Evolutionary conservation across 305 asterid genomes (phyloP).

Genomic region (Solanum aculeatissimum): DNA sequence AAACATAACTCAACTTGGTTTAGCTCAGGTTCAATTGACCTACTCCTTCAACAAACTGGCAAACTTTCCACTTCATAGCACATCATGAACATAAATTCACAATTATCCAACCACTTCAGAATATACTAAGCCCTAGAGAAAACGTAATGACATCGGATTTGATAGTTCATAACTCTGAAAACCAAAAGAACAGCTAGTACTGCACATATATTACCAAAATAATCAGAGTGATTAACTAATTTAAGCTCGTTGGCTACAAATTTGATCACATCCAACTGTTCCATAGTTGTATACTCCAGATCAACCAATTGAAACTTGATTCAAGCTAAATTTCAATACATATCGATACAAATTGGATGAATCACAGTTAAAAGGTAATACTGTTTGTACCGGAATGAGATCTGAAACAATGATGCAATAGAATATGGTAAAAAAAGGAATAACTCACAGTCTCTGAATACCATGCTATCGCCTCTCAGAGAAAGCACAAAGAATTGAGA

Average conservation of each 20-base stretch:
- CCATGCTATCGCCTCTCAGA: constrained; percentile 97
- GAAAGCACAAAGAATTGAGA: constrained; percentile 98
- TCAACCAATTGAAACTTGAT: background rate
- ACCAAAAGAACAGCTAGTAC: background rate
- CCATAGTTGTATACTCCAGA: background rate
- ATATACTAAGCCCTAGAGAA: background rate
- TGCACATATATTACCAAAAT: background rate
- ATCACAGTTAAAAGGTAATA: background rate
- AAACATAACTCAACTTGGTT: background rate
- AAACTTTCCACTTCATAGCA: background rate
- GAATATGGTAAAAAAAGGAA: background rate
- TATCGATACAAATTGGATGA: background rate
- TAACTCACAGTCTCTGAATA: constrained; percentile 80
- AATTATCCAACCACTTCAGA: background rate
- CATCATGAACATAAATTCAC: background rate
- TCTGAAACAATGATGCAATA: background rate
- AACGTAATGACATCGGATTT: background rate
- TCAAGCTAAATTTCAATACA: background rate
- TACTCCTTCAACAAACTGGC: background rate
- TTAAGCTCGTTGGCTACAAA: background rate
- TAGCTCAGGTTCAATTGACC: background rate
- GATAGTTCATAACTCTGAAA: background rate
- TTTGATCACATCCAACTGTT: background rate
- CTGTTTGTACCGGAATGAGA: background rate
- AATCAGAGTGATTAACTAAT: background rate